Conservation (phyloP, 1,284 basidiomycete species). For the Gymnopus androsaceus region DNA sequence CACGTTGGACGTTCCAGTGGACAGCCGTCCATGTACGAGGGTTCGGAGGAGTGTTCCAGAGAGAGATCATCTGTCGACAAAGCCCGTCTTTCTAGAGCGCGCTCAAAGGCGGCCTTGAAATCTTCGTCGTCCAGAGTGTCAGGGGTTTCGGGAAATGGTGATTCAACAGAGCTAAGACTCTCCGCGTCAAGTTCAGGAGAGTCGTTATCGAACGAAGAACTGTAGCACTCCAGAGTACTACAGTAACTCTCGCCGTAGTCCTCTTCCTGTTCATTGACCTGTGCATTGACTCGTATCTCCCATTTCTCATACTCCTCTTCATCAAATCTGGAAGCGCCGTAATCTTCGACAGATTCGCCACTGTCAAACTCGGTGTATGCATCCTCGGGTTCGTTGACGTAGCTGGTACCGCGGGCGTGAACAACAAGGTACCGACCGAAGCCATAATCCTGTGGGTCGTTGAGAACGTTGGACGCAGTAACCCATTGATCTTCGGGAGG, state of each 20-base stretch:
- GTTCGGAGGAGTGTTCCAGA: neutral
- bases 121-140: conserved; percentile 9
- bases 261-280: neutral
- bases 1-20: neutral
- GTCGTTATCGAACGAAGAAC: conserved; percentile 3
- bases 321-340: neutral
- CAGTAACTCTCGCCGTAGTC: neutral
- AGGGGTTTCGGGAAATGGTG: conserved; percentile 10
- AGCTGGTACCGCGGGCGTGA: conserved; percentile 9
- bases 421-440: conserved; percentile 16
- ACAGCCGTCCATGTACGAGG: neutral
- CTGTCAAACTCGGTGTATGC: neutral
- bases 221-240: conserved; percentile 7
- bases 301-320: neutral
- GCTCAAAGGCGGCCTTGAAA: conserved; percentile 9
- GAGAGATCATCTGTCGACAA: neutral
- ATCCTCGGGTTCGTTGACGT: conserved; percentile 13
- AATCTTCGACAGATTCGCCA: neutral
- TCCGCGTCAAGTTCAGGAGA: conserved; percentile 7
- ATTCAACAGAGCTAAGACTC: conserved; percentile 6
- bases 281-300: neutral
- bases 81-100: neutral
- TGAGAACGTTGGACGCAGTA: conserved; percentile 9
- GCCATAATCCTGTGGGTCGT: conserved; percentile 14
- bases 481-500: conserved; percentile 17